phyloP scores from a whole-genome alignment of 2,329 filamentous ascomycete genomes.

The Teratosphaeriaceae sp. region DNA sequence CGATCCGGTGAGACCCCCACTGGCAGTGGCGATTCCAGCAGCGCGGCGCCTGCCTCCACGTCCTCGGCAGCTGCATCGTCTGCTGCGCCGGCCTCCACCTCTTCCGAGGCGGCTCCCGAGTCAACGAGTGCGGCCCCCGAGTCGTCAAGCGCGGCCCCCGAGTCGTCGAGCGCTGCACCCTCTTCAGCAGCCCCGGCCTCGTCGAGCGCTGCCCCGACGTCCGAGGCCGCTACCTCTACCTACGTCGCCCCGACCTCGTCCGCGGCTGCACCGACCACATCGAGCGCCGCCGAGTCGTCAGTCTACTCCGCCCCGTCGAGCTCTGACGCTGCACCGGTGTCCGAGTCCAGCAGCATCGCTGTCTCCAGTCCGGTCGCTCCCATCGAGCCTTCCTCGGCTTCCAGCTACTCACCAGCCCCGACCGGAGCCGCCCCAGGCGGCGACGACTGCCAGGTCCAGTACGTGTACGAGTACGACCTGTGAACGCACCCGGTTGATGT shows the following conservation, averaged over 20 bases:
- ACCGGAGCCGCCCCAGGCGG: neutral
- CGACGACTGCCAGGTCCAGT: constrained; percentile 15
- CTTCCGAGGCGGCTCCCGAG: constrained; percentile 7
- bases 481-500: neutral
- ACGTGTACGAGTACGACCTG: constrained; percentile 16
- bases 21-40: constrained; percentile 5
- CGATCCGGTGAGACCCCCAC: constrained; percentile 19
- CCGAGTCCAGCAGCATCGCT: constrained; percentile 2
- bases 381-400: neutral
- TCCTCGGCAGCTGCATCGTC: constrained; percentile 9
- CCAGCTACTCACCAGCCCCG: constrained; percentile 2
- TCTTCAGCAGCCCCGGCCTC: constrained; percentile 4
- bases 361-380: constrained; percentile 2
- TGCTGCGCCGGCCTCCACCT: constrained; percentile 1
- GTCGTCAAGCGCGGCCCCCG: constrained; percentile 6
- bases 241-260: neutral
- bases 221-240: neutral
- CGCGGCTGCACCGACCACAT: neutral
- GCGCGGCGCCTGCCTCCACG: constrained; percentile 8
- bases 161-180: constrained; percentile 3
- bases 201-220: neutral
- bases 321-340: constrained; percentile 5
- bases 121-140: constrained; percentile 5
- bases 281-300: neutral
- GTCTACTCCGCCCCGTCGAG: constrained; percentile 3